A percentile compares a stretch with the other conserved stretches of the same genome.
These are phyloP conservation scores for Oryza longistaminata DNA, from an alignment of 176 grass and related monocot species.

Conservation along the genomic window DNA sequence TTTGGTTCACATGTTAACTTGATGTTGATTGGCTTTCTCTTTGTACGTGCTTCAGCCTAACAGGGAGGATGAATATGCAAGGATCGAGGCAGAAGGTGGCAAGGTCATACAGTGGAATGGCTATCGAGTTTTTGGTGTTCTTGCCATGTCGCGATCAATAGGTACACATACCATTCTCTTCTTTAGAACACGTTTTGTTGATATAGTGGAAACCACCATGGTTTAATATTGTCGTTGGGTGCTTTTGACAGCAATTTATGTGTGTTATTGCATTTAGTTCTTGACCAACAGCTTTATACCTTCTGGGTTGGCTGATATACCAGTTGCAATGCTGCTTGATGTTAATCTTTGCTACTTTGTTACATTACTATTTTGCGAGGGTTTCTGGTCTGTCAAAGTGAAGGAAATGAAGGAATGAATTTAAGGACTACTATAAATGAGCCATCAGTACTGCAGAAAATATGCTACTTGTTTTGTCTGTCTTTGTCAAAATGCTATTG, in stretches of 20 bases:
- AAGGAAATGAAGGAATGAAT: neutral
- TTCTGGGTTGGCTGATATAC: neutral
- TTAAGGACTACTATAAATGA: neutral
- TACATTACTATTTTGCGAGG: neutral
- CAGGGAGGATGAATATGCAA: conserved; percentile 93
- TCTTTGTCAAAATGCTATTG: neutral
- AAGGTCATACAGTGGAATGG: conserved; percentile 99
- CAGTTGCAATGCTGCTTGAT: neutral
- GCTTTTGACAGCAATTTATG: neutral
- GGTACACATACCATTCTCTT: conserved; percentile 50
- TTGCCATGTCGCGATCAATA: conserved; percentile 99
- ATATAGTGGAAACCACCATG: conserved; percentile 1
- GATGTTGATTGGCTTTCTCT: conserved; percentile 35
- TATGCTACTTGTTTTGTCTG: neutral
- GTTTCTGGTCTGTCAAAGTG: neutral
- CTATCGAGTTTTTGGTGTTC: conserved; percentile 95
- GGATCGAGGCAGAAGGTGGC: conserved; percentile 85
- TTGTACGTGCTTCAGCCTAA: conserved; percentile 61
- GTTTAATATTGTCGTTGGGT: conserved; percentile 12
- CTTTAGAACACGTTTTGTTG: neutral
- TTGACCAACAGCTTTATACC: neutral
- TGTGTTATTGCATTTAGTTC: neutral
- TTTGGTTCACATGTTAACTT: conserved; percentile 43
- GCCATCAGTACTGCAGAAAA: neutral
- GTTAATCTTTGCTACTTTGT: conserved; percentile 3